These are phyloP conservation scores for Durotheca rogersii DNA, from an alignment of 495 filamentous ascomycete species.

Conservation along the genomic window DNA sequence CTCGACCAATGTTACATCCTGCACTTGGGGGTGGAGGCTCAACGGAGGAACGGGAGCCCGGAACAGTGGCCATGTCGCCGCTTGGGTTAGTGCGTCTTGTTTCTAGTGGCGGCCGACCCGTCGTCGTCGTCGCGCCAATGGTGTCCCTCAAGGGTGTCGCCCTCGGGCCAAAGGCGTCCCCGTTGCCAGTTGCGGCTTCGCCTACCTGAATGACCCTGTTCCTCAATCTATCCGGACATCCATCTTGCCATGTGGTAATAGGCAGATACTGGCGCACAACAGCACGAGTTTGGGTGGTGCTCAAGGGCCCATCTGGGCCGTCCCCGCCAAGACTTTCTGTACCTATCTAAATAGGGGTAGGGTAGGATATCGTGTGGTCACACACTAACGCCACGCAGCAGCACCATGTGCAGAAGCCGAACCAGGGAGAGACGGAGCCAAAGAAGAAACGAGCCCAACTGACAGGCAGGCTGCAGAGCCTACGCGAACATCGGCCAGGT, in stretches of 20 bases:
- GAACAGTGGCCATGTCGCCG: slow-evolving; percentile 23
- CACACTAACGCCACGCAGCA: slow-evolving; percentile 15
- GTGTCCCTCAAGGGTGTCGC: too few relatives aligned
- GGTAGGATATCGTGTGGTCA: not conserved
- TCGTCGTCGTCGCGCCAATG: slow-evolving; percentile 13
- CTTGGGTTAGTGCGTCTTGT: slow-evolving; percentile 27
- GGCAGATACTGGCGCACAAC: slow-evolving; percentile 3
- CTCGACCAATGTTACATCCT: slow-evolving; percentile 12
- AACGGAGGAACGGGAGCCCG: slow-evolving; percentile 26
- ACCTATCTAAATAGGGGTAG: slow-evolving; percentile 17
- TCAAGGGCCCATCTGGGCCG: not conserved
- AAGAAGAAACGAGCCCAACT: slow-evolving; percentile 1
- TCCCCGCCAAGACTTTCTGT: slow-evolving; percentile 15
- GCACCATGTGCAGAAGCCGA: slow-evolving; percentile 8
- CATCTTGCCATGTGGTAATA: not conserved
- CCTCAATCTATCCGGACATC: not conserved
- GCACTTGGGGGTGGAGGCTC: slow-evolving; percentile 26
- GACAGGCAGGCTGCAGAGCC: not conserved
- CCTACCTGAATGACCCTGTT: not conserved
- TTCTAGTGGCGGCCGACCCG: slow-evolving; percentile 19
- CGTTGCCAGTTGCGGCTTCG: not conserved
- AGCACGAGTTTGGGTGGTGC: not conserved
- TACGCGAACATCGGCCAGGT: slow-evolving; percentile 11
- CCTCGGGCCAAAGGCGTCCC: slow-evolving; percentile 18
- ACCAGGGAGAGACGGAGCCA: slow-evolving; percentile 3